These are phyloP conservation scores for Coemansia sp. DNA, from an alignment of 192 early-diverging fungal species.

Conservation along the genomic window DNA sequence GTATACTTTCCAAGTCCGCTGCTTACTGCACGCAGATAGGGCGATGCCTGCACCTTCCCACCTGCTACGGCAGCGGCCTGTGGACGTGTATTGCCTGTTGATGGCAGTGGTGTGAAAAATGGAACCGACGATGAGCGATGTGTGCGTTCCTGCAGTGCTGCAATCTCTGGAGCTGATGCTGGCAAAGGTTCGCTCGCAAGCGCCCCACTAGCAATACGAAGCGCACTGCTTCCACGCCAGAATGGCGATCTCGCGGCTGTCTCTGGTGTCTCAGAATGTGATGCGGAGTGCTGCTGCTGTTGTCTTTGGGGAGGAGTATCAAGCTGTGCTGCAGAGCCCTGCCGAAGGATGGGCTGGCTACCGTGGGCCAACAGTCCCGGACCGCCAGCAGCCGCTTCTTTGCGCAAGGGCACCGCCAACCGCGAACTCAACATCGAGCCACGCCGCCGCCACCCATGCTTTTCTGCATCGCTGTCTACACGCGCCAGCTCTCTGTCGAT, in stretches of 20 bases:
- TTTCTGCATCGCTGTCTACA: constrained; percentile 16
- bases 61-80: neutral
- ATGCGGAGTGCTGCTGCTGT: constrained; percentile 15
- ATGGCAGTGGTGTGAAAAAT: constrained; percentile 30
- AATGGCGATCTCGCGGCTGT: constrained; percentile 19
- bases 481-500: constrained; percentile 15
- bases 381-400: constrained; percentile 11
- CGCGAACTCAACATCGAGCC: constrained; percentile 46
- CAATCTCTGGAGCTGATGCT: neutral
- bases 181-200: neutral
- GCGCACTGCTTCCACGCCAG: constrained; percentile 33
- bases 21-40: constrained; percentile 43
- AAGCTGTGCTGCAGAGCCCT: constrained; percentile 42
- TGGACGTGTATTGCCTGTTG: constrained; percentile 4
- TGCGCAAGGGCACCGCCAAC: constrained; percentile 32
- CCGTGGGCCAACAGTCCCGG: neutral
- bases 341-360: constrained; percentile 26
- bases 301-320: constrained; percentile 4
- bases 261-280: constrained; percentile 24
- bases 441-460: constrained; percentile 46
- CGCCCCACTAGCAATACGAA: constrained; percentile 18
- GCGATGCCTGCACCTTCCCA: constrained; percentile 29
- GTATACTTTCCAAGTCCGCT: constrained; percentile 23
- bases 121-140: constrained; percentile 54
- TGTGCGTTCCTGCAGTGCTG: constrained; percentile 29